These are phyloP conservation scores for Calamus simplicifolius DNA, from an alignment of 176 grass and related monocot species.

Conservation along the genomic window DNA sequence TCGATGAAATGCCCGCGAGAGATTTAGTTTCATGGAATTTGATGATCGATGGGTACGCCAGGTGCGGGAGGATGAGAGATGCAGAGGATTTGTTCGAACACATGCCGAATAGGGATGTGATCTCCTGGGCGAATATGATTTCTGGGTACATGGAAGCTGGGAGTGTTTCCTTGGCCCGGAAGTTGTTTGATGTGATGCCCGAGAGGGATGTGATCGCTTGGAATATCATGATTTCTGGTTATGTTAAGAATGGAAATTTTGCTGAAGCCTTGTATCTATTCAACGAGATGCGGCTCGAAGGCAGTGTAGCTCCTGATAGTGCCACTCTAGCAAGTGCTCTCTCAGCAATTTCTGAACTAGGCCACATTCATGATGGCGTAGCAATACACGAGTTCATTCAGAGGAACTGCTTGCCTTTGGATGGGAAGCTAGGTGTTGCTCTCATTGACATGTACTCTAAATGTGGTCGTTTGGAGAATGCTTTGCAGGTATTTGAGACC, in stretches of 20 bases:
- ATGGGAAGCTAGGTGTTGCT: constrained; percentile 19
- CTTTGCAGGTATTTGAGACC: constrained; percentile 11
- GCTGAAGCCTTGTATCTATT: constrained; percentile 13
- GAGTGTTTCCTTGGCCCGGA: not conserved
- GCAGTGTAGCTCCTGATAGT: constrained; percentile 2
- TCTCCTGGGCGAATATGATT: constrained; percentile 20
- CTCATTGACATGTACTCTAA: constrained; percentile 22
- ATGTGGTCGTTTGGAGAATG: constrained; percentile 12
- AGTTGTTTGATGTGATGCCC: constrained; percentile 8
- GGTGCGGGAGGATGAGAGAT: constrained; percentile 3
- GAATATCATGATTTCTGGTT: constrained; percentile 20
- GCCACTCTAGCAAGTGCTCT: constrained; percentile 12
- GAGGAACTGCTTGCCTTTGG: constrained; percentile 4
- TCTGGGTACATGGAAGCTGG: constrained; percentile 4
- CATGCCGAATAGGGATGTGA: constrained; percentile 11
- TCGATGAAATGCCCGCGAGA: constrained; percentile 10
- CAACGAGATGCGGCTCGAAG: not conserved
- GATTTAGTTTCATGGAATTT: constrained; percentile 18
- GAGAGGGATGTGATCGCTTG: constrained; percentile 10
- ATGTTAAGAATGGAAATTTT: constrained; percentile 9
- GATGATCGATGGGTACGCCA: constrained; percentile 15
- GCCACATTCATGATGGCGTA: constrained; percentile 5
- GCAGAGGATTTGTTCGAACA: constrained; percentile 15
- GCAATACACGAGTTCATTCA: constrained; percentile 14
- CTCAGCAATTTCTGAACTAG: constrained; percentile 3